Evolutionary conservation across 179 eudicot species (phyloP), one percentile per base, ranked within the genome.

Genomic region (Patellifolia procumbens): DNA sequence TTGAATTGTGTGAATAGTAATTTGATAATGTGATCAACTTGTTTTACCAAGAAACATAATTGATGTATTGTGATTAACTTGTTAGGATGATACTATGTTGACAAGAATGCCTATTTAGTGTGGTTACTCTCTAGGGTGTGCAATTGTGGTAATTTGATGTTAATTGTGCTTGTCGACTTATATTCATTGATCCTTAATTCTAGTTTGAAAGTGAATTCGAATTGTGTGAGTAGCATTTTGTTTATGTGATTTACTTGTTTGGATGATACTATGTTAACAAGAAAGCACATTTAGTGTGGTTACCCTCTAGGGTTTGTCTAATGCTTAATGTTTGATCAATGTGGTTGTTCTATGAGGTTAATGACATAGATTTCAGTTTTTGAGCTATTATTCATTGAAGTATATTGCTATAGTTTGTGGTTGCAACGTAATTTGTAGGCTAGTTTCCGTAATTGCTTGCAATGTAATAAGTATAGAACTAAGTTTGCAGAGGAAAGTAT

Each of bases 131-230:
- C n/a, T n/a, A n/a, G n/a, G n/a, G n/a, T n/a, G n/a, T n/a, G n/a
- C n/a, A n/a, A 60, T 56, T 42, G 62, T 66, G 85, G 85, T 82
- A 82, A 74, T 46, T 69, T 73, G 66, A 15, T 28, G 45, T 68
- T 29, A 1, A 2, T 81, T 48, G 0, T 32, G 60, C 12, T 45
- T 48, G 26, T 61, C n/a, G 43, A n/a, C 7, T 39, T 26, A 31
- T 60, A 19, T 58, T 15, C 8, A n/a, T 59, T 59, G 11, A 9
- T 26, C 0, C 6, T 32, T 39, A n/a, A 26, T 22, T 32, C 20
- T 62, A 3, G 35, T 68, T 28, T 49, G 29, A 42, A 17, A n/a
- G 60, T 45, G 29, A 11, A 26, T 51, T 20, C 35, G 28, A 20
- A 0, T 32, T 28, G 31, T 58, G 13, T 58, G 31, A 12, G 11